Conservation (phyloP, 768 basidiomycete genomes). For the Leccinum rimulosum region DNA sequence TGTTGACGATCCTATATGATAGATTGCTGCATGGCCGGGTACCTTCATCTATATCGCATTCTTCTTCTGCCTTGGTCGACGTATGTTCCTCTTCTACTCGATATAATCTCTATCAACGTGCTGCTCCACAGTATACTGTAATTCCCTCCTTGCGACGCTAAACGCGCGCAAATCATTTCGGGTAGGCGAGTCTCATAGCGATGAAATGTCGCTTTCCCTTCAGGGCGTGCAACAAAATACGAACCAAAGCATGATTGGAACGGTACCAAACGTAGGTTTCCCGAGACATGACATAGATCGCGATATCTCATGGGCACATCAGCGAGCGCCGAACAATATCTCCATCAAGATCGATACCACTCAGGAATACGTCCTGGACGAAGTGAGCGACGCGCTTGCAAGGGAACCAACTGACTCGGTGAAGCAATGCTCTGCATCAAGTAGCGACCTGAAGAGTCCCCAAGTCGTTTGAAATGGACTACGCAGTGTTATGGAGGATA, state of each 20-base stretch:
- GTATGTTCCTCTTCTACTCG: slow-evolving; percentile 35
- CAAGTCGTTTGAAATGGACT: slow-evolving; percentile 15
- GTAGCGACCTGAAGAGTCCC: slow-evolving; percentile 18
- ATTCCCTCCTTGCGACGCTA: slow-evolving; percentile 58
- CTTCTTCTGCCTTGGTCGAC: slow-evolving; percentile 60
- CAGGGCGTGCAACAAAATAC: slow-evolving; percentile 30
- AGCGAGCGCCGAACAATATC: slow-evolving; percentile 45
- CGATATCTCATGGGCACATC: background rate
- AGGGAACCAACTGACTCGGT: background rate
- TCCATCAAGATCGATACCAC: slow-evolving; percentile 69
- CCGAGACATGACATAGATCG: background rate
- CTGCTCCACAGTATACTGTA: slow-evolving; percentile 48
- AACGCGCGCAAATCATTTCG: slow-evolving; percentile 56
- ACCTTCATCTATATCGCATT: slow-evolving; percentile 65
- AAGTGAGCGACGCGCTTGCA: slow-evolving; percentile 17
- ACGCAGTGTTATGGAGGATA: background rate
- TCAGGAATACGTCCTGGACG: slow-evolving; percentile 51
- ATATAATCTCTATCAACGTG: background rate
- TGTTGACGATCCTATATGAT: slow-evolving; percentile 1
- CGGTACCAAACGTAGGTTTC: slow-evolving; percentile 12
- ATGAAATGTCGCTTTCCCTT: slow-evolving; percentile 33
- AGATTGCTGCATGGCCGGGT: slow-evolving; percentile 50
- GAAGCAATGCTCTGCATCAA: slow-evolving; percentile 23
- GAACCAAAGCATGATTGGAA: slow-evolving; percentile 8
- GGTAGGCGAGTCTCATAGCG: slow-evolving; percentile 12